Conservation (phyloP, 371 early-diverging fungal genomes). For the Chytridiales sp. region DNA sequence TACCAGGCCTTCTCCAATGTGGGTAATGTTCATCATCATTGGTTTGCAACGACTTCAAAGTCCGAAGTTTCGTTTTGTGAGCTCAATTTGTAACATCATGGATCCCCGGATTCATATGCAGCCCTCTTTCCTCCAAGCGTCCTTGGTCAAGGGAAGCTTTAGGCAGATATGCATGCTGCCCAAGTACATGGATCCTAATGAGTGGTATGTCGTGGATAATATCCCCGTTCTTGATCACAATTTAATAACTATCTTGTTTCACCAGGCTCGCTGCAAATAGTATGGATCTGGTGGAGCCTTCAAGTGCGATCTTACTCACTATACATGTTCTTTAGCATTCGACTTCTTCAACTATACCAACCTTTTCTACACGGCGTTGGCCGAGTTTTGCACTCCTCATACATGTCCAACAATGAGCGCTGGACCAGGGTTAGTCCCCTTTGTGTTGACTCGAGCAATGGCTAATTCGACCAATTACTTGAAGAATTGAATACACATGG, state of each 20-base stretch:
- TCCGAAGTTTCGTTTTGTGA: too few species aligned
- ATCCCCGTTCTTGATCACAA: background rate
- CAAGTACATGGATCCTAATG: conserved; percentile 84
- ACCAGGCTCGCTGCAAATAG: conserved; percentile 44
- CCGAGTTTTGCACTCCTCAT: conserved; percentile 81
- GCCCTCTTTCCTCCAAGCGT: conserved; percentile 66
- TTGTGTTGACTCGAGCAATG: background rate
- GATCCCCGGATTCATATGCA: background rate
- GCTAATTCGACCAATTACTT: conserved; percentile 5
- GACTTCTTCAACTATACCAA: conserved; percentile 94
- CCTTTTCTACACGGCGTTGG: conserved; percentile 86
- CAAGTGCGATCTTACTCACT: conserved; percentile 12
- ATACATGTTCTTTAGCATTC: conserved; percentile 55
- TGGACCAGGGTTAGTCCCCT: conserved; percentile 65
- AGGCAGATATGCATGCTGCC: conserved; percentile 85
- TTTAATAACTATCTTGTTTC: background rate
- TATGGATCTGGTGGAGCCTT: conserved; percentile 13
- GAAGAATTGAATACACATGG: conserved; percentile 85
- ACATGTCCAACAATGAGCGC: conserved; percentile 87
- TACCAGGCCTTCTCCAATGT: too few species aligned
- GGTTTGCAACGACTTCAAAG: too few species aligned
- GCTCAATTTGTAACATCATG: too few species aligned
- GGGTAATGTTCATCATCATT: too few species aligned
- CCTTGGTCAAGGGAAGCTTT: conserved; percentile 89
- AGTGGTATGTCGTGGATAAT: conserved; percentile 67